Base-by-base conservation (phyloP, 495 filamentous ascomycete genomes). In the Aspergillus cristatus region DNA sequence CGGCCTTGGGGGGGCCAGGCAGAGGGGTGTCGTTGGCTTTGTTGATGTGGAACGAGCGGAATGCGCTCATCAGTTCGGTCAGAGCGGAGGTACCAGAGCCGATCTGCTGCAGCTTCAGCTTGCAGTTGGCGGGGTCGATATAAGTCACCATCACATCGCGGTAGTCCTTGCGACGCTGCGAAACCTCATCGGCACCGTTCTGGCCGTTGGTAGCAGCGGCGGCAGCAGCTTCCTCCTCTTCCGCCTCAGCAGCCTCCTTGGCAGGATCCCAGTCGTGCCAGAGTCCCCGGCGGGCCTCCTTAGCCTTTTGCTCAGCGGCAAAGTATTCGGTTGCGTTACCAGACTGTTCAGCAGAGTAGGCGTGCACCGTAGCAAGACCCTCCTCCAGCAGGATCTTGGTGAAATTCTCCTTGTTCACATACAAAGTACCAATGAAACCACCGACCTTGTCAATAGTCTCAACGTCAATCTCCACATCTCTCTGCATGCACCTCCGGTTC, bases 251-350 rank as follows among this genome's bases (percentile, higher is more conserved):
- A 10, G 55, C 64, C 26, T 86, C 84, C 58, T 88, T 76, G 20
- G 75, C 81, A 3, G 93, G 93, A 54, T 95, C 86, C 76, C 82
- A 96, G 67, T 94, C 80, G 30, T 84, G 79, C 93, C 93, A 99
- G 42, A 95, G 47, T 32, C 84, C 86, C 65, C 89, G 95, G 25
- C 77, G 72, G 13, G 70, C 82, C 34, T 89, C 81, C 65, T 97
- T 97, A 6, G 93, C 93, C 36, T 70, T 76, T 58, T 86, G 63
- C 60, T 97, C 84, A 1, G 93, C 93, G 3, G 86, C 85, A 47
- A 86, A 70, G 24, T 96, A 81, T 58, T 96, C 93, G 31, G 67
- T 78, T 18, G 81, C 81, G 51, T 95, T 86, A 34, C 87, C 91
- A 8, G 86, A 82, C 66, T 94, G 91, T 64, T 97, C 89, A 3